Evolutionary conservation across 805 yeast species (phyloP).

Genomic region (Metschnikowia matae): DNA sequence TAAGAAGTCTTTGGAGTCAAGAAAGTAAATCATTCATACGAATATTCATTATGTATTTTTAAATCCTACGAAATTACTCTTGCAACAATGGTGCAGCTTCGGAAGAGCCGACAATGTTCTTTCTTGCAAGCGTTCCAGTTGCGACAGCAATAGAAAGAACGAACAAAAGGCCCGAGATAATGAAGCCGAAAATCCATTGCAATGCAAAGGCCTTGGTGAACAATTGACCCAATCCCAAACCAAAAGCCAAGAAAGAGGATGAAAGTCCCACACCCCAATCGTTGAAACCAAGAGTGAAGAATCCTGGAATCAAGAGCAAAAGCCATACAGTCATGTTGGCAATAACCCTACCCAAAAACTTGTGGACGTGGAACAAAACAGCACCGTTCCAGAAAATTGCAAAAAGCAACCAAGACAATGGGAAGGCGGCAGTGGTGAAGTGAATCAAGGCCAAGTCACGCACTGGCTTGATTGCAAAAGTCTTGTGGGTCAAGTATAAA

Average conservation of each 20-base stretch:
- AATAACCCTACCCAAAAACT: slow-evolving; percentile 57
- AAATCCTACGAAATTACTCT: slow-evolving; percentile 6
- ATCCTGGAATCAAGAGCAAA: slow-evolving; percentile 60
- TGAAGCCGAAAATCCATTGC: slow-evolving; percentile 82
- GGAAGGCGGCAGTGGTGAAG: slow-evolving; percentile 62
- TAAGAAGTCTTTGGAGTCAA: slow-evolving; percentile 25
- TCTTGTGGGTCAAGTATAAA: slow-evolving; percentile 55
- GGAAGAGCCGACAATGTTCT: slow-evolving; percentile 5
- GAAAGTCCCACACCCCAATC: slow-evolving; percentile 71
- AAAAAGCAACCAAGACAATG: slow-evolving; percentile 70
- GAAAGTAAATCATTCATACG: not conserved
- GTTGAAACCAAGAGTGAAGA: slow-evolving; percentile 52
- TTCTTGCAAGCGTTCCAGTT: slow-evolving; percentile 26
- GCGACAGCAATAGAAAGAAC: slow-evolving; percentile 47
- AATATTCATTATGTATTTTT: not conserved
- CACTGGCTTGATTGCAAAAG: slow-evolving; percentile 52
- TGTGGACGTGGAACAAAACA: slow-evolving; percentile 58
- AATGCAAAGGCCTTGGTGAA: slow-evolving; percentile 66
- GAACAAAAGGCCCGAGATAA: slow-evolving; percentile 56
- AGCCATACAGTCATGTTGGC: slow-evolving; percentile 79
- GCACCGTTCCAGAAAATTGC: slow-evolving; percentile 86
- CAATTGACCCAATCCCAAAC: slow-evolving; percentile 68
- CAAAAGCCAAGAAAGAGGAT: slow-evolving; percentile 55
- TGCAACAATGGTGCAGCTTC: slow-evolving; percentile 20
- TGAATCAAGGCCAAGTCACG: slow-evolving; percentile 57